A percentile compares a stretch with the other conserved stretches of the same genome.
Conservation (phyloP, 2,329 filamentous ascomycete species). For the Aspergillus fumigatus region DNA sequence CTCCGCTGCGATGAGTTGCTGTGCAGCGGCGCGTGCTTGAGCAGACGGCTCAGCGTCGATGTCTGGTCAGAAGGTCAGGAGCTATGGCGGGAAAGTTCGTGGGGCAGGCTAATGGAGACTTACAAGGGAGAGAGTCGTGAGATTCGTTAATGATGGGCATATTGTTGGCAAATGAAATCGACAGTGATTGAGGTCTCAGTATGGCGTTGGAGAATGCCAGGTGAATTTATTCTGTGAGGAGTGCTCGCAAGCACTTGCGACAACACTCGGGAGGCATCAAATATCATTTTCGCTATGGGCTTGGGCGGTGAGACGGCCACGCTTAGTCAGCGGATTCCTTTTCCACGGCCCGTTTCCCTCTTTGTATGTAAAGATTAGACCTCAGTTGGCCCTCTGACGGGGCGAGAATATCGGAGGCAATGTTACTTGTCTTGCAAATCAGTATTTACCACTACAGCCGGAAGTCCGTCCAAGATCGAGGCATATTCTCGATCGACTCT, state of each 20-base stretch:
- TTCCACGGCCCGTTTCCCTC: background rate
- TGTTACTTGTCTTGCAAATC: background rate
- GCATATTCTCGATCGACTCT: background rate
- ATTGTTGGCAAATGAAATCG: constrained; percentile 15
- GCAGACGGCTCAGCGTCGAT: constrained; percentile 69
- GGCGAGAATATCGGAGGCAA: background rate
- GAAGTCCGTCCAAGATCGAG: background rate
- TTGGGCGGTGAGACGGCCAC: background rate
- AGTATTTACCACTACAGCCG: background rate
- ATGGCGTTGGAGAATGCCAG: background rate
- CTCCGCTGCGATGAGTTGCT: constrained; percentile 66
- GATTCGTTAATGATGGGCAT: constrained; percentile 67
- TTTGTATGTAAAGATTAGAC: too few relatives aligned
- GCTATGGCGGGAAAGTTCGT: constrained; percentile 1
- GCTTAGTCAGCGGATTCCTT: background rate
- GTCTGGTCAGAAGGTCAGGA: constrained; percentile 51
- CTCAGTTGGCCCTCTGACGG: background rate
- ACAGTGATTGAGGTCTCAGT: background rate
- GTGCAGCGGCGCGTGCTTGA: constrained; percentile 59
- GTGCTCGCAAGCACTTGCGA: too few relatives aligned
- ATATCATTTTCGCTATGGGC: background rate
- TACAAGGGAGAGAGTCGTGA: constrained; percentile 80
- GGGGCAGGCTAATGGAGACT: constrained; percentile 21
- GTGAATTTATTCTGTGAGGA: background rate
- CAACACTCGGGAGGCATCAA: background rate